A percentile compares a stretch with the other conserved stretches of the same genome.
Evolutionary conservation across 2,329 filamentous ascomycete genomes (phyloP).

Genomic region (Fusarium liriodendri): DNA sequence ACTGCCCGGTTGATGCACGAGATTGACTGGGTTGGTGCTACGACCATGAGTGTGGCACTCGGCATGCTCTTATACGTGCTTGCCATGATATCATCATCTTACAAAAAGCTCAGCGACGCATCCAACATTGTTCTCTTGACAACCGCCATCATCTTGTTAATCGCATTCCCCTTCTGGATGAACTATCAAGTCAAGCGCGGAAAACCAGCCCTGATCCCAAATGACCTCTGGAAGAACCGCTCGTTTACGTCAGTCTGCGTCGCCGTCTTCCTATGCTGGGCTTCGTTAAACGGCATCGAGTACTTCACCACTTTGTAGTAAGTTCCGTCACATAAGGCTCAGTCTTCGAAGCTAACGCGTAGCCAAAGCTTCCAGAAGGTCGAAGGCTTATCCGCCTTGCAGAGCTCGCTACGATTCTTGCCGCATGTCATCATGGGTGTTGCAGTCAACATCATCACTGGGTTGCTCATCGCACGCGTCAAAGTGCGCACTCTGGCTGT

Average conservation of each 20-base stretch:
- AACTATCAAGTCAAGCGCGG: conserved; percentile 57
- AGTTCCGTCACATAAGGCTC: conserved; percentile 8
- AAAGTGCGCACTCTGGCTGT: conserved; percentile 53
- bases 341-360: conserved; percentile 9
- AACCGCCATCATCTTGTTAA: conserved; percentile 56
- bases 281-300: conserved; percentile 59
- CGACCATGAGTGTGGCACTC: conserved; percentile 57
- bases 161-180: conserved; percentile 66
- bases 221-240: conserved; percentile 67
- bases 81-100: conserved; percentile 55
- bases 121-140: conserved; percentile 58
- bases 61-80: conserved; percentile 64
- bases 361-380: conserved; percentile 59
- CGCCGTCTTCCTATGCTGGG: conserved; percentile 59
- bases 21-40: conserved; percentile 65
- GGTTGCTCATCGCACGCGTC: conserved; percentile 53
- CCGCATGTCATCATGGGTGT: conserved; percentile 59
- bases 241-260: conserved; percentile 67
- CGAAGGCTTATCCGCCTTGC: conserved; percentile 56
- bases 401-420: conserved; percentile 60
- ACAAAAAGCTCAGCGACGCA: conserved; percentile 52
- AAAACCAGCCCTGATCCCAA: conserved; percentile 68
- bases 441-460: conserved; percentile 55
- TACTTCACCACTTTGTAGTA: conserved; percentile 61
- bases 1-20: conserved; percentile 48